Evolutionary conservation across 1,139 yeast species (phyloP), one percentile per base, ranked within the genome.

Genomic region (Taphrina confusa): DNA sequence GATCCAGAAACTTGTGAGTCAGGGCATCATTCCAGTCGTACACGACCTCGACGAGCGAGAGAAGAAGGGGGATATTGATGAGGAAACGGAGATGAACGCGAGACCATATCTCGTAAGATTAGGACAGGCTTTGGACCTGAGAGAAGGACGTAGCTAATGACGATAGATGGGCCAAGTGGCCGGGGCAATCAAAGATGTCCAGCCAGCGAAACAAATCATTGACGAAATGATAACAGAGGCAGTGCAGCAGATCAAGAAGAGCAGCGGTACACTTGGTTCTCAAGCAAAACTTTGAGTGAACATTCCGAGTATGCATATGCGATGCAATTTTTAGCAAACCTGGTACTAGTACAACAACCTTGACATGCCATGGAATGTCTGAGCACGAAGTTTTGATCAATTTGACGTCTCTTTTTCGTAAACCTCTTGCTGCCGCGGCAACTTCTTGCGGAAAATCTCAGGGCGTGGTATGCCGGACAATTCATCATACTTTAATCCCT

Each of bases 111-210:
- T 50, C 31, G 54, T 63, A 20, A 62, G 61, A 33, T 64, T 63
- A 28, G 33, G 33, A 28, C 8, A 28, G 11, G 33, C 33, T 28
- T n/a, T n/a, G n/a, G n/a, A n/a, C n/a, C n/a, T n/a, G n/a, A n/a
- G n/a, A n/a, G n/a, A n/a, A n/a, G n/a, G n/a, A 2, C 39, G 16
- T 34, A n/a, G 16, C 16, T 34, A 22, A 39, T 9, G 5, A 2
- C 1, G 5, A 5, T 67, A 58, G 44, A 68, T 68, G 71, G 71
- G 71, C 20, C 69, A 66, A 47, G 69, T 68, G 9, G 66, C 69
- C 12, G 70, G 69, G 2, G 62, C 62, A 6, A 65, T 68, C 23
- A 65, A 66, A 23, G 67, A 62, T 25, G 65, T 68, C 50, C 64
- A 64, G 44, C 71, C 71, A 0, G 71, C 71, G 11, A 66, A 65